Base-by-base conservation (phyloP, 108 stramenopile genomes). In the Mediolabrus comicus region DNA sequence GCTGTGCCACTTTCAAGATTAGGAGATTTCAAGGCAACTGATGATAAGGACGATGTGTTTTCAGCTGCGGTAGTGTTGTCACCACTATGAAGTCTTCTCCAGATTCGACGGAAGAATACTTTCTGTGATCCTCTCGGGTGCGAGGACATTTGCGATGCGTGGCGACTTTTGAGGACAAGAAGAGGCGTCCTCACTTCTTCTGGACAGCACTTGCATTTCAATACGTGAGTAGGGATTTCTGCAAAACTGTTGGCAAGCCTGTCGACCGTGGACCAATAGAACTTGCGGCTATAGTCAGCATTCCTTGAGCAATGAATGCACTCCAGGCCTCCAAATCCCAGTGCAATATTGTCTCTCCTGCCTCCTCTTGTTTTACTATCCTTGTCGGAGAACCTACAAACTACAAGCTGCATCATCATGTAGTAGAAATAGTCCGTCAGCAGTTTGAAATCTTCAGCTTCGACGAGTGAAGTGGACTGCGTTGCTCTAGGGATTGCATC, bases 231-330 rank as follows among this genome's bases (percentile, higher is more conserved):
- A 19, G 93, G 91, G 61, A 95, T 95, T 59, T 90, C 93, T 2
- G 93, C 90, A 72, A 95, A 95, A 62, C 90, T 91, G 64, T 95
- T 95, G 0, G 93, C 86, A 34, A 95, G 61, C 28, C 88, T 74
- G 63, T 95, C 91, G 1, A 95, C 93, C 30, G 86, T 87, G 67
- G 90, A 88, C 93, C 93, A 95, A 61, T 87, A 95, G 75, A 95
- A 95, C 65, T 94, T 94, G 9, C 92, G 84, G 14, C 89, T 71
- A 13, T 79, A 85, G 0, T 77, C 74, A 9, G 78, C 17, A n/a
- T 74, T 22, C 11, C 84, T 71, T 25, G 61, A 55, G 63, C 93
- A 95, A 57, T 95, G 90, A 29, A 88, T 65, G 59, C 93, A 95
- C 64, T 95, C 86, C 30, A 95, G 70, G 1, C 93, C 93, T 59